Conservation (phyloP, 1,139 yeast species). For the Blastobotrys serpentis region DNA sequence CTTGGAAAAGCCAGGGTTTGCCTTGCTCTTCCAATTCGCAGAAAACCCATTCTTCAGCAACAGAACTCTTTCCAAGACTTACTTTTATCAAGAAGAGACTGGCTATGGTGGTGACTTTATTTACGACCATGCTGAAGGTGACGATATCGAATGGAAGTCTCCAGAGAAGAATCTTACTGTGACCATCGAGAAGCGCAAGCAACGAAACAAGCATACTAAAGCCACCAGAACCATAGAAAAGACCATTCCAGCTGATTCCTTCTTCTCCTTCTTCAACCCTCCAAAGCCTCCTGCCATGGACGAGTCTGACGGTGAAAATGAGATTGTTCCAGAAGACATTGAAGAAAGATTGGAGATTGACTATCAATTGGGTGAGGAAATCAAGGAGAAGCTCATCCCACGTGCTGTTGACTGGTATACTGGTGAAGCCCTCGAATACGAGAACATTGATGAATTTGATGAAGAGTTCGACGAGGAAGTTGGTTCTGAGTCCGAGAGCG, state of each 20-base stretch:
- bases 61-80: constrained; percentile 71
- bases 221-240: constrained; percentile 96
- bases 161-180: constrained; percentile 83
- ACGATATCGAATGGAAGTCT: constrained; percentile 78
- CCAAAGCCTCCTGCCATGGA: constrained; percentile 70
- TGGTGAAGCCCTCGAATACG: constrained; percentile 82
- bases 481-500: constrained; percentile 54
- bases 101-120: constrained; percentile 96
- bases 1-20: constrained; percentile 86
- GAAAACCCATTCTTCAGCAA: constrained; percentile 80
- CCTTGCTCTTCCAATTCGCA: constrained; percentile 73
- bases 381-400: constrained; percentile 92
- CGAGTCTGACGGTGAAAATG: constrained; percentile 51
- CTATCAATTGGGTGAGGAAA: constrained; percentile 93
- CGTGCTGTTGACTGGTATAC: constrained; percentile 98
- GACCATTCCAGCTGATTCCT: constrained; percentile 87
- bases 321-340: constrained; percentile 68
- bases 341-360: constrained; percentile 88
- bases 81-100: constrained; percentile 90
- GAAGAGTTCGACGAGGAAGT: constrained; percentile 54
- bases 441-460: constrained; percentile 46
- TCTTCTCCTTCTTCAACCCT: constrained; percentile 93
- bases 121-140: constrained; percentile 95
- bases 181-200: constrained; percentile 89
- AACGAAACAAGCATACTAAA: constrained; percentile 95